Evolutionary conservation across 176 grass and related monocot genomes (phyloP), one percentile per base, ranked within the genome.

Genomic region (Zizania latifolia): DNA sequence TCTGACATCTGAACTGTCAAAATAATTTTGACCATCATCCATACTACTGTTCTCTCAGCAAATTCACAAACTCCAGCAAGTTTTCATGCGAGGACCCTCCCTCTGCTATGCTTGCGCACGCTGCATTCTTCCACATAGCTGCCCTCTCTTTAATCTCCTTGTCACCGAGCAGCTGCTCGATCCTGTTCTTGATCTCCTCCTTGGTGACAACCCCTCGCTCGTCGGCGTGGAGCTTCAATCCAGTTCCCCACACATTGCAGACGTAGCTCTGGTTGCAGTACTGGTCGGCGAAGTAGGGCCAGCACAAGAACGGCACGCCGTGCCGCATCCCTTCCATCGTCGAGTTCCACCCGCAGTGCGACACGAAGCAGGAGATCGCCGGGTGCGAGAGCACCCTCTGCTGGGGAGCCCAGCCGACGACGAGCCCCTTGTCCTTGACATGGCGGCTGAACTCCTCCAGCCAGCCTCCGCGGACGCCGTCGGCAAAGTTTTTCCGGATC

Each of bases 261-360:
- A 95, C 29, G 84, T 89, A 95, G 34, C 48, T 88, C 74, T 75
- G 83, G 78, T 84, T 86, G 12, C 58, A 6, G 74, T 87, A 86
- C 69, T 92, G 88, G 45, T 95, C 92, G 0, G 43, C 59, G 4
- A 86, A 89, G 84, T 78, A 92, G 0, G 92, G 92, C 85, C 85
- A 95, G 73, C 89, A 95, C 12, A 92, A 46, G 24, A 95, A 82
- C 30, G 72, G 83, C 19, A 86, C 46, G 5, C 92, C 88, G 30
- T 91, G 69, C 7, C 43, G 15, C 64, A 72, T n/a, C 8, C 46
- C 90, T 33, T 92, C 90, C 68, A 89, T 82, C 6, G 82, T 80
- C 0, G 84, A 90, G 69, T 90, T 90, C 84, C 84, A 90, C 26
- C 85, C 85, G 0, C 85, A 85, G 61, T 85, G 89, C 0, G 89